A percentile compares a stretch with the other conserved stretches of the same genome.
Conservation (phyloP, 805 yeast genomes). For the Yamadazyma kitorensis region DNA sequence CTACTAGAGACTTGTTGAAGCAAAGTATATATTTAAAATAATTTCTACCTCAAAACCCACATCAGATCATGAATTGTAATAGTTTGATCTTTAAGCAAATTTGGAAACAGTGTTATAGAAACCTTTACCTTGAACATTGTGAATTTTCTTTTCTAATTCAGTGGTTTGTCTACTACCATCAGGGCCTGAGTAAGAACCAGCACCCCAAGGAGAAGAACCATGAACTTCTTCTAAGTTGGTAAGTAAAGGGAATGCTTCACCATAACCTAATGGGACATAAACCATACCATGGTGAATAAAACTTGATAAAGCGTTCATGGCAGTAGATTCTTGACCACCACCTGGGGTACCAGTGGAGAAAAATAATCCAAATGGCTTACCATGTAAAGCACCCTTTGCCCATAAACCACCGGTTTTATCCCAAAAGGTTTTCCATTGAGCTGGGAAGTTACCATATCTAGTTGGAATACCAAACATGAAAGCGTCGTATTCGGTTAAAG, state of each 20-base stretch:
- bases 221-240: slow-evolving; percentile 61
- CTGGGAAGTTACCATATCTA: slow-evolving; percentile 78
- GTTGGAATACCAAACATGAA: slow-evolving; percentile 85
- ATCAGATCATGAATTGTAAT: neutral
- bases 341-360: slow-evolving; percentile 73
- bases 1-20: neutral
- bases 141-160: slow-evolving; percentile 60
- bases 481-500: slow-evolving; percentile 68
- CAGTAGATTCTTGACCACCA: slow-evolving; percentile 80
- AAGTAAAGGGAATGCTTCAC: slow-evolving; percentile 51
- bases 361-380: slow-evolving; percentile 74
- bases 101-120: slow-evolving; percentile 40
- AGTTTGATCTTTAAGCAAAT: slow-evolving; percentile 10
- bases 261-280: slow-evolving; percentile 77
- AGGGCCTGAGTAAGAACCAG: slow-evolving; percentile 73
- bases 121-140: slow-evolving; percentile 62
- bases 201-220: slow-evolving; percentile 87
- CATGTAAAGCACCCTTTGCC: slow-evolving; percentile 69
- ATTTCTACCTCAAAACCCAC: neutral
- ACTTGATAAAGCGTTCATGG: slow-evolving; percentile 59
- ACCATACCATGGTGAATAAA: slow-evolving; percentile 79
- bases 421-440: slow-evolving; percentile 75
- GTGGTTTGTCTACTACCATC: slow-evolving; percentile 74
- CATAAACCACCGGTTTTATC: slow-evolving; percentile 78
- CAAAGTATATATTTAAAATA: neutral